Base-by-base conservation (phyloP, 2,329 filamentous ascomycete species). In the Sclerotinia borealis region DNA sequence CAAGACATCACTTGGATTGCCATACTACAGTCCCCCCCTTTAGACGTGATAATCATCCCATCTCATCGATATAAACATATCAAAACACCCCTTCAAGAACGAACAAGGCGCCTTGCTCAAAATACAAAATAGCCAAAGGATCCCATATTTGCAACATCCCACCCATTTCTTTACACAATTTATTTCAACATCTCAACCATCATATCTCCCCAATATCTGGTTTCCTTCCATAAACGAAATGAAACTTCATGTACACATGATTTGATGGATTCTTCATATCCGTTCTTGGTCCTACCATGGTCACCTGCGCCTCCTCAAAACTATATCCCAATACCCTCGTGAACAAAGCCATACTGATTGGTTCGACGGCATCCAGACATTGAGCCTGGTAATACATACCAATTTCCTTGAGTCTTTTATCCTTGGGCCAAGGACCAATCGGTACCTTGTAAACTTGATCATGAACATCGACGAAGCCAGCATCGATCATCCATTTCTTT, bases 201-300 rank as follows among this genome's bases (percentile, higher is more conserved):
- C 19, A 56, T 10, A 31, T 1, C 8, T 56, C 54, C 6, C 29
- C 48, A 34, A 34, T 2, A 22, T 50, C 2, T 22, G 59, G 59
- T 36, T 62, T 62, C 29, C 59, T 62, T 36, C 59, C 59, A 39
- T 62, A 83, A 11, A 83, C 74, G 58, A 83, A 77, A 68, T 83
- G 78, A 67, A 84, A 76, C 17, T 81, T 81, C 82, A 84, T 84
- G 64, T 82, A 83, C 79, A 75, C 67, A 79, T 76, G 65, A 74
- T 72, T 59, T 45, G 36, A 64, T 2, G 45, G 48, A 63, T 80
- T 79, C 64, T 74, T 73, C 66, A 80, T 81, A n/a, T 78, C 79
- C 63, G 73, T 79, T 62, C 79, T 75, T 22, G 82, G 79, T 11
- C 78, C 74, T 27, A 79, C 72, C 29, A 83, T 75, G 63, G 81